A percentile compares a stretch with the other conserved stretches of the same genome.
phyloP scores from a whole-genome alignment of 202 grass and related monocot genomes.

The Setaria viridis region DNA sequence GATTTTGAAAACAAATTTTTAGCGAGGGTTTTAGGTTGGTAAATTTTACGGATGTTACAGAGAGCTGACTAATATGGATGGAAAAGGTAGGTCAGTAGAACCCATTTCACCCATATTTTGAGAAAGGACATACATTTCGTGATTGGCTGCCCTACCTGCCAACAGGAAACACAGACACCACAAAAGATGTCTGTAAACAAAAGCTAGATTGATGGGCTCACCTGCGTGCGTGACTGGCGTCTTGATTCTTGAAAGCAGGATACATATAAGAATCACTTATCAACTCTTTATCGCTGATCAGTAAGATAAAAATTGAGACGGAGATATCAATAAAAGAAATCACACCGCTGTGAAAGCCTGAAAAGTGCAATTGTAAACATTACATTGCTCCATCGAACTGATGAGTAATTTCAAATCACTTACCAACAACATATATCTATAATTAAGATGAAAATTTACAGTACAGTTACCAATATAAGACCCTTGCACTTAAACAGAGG shows the following conservation, averaged over 20 bases:
- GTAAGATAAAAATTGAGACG: background rate
- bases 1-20: too few relatives aligned
- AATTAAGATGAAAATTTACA: background rate
- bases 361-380: background rate
- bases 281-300: background rate
- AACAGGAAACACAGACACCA: slow-evolving; percentile 18
- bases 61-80: background rate
- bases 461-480: background rate
- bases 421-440: background rate
- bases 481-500: background rate
- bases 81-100: background rate
- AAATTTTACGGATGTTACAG: too few relatives aligned
- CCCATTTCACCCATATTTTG: slow-evolving; percentile 10
- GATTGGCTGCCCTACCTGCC: background rate
- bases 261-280: background rate
- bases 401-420: background rate
- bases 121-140: background rate
- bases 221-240: slow-evolving; percentile 11
- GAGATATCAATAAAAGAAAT: slow-evolving; percentile 1
- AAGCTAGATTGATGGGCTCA: slow-evolving; percentile 7
- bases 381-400: background rate
- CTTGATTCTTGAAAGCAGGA: slow-evolving; percentile 14
- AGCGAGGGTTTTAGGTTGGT: too few relatives aligned
- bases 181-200: slow-evolving; percentile 27
- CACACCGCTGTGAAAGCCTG: background rate